Percentiles rank a stretch among this genome's conserved stretches.
These are phyloP conservation scores for Candida methanosorbosa DNA, from an alignment of 805 yeast species.

Conservation along the genomic window DNA sequence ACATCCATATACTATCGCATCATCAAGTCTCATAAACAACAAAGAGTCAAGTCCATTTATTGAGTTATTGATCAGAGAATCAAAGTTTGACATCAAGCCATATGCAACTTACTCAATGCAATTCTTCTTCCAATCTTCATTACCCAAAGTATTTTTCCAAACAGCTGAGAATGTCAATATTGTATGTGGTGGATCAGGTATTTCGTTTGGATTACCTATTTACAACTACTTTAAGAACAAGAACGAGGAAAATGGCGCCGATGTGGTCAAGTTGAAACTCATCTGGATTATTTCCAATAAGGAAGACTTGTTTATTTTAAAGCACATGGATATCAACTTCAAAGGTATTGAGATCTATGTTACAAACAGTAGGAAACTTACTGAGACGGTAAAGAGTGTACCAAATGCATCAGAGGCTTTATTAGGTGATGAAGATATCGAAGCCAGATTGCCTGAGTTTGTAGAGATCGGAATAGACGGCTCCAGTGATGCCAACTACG, in stretches of 20 bases:
- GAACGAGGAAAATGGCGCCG: conserved; percentile 13
- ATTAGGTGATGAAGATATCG: conserved; percentile 2
- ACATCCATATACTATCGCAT: conserved; percentile 61
- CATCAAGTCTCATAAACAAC: conserved; percentile 22
- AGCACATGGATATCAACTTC: conserved; percentile 27
- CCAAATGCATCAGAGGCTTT: background rate
- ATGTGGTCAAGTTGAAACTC: conserved; percentile 27
- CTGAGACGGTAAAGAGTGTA: background rate
- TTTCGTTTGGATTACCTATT: conserved; percentile 53
- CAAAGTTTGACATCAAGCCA: conserved; percentile 26
- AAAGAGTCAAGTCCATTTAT: conserved; percentile 25
- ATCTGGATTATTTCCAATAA: conserved; percentile 47
- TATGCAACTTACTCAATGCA: conserved; percentile 28
- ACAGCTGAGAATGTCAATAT: conserved; percentile 43
- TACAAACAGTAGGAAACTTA: conserved; percentile 16
- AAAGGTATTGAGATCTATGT: conserved; percentile 30
- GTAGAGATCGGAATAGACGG: conserved; percentile 2
- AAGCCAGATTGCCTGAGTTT: background rate
- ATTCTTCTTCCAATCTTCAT: conserved; percentile 32
- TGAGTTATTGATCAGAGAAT: conserved; percentile 36
- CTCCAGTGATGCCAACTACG: background rate
- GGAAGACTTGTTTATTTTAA: conserved; percentile 38
- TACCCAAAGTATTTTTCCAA: conserved; percentile 34
- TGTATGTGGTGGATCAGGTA: conserved; percentile 69
- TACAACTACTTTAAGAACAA: conserved; percentile 29